Conservation (phyloP, 345 rosid genomes). For the Populus ilicifolia region DNA sequence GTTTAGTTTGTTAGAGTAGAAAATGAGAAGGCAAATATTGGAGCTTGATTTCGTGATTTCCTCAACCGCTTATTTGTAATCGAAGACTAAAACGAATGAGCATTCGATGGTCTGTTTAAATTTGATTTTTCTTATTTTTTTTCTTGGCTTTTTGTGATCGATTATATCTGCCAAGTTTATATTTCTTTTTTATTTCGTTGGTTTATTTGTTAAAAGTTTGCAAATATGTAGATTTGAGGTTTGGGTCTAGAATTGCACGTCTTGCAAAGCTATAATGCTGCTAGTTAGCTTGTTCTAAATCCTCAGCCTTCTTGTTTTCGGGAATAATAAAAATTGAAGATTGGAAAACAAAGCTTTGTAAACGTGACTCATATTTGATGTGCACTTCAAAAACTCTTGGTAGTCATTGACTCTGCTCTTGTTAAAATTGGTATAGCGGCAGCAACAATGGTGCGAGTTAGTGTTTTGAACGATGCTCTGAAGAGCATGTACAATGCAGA, state of each 20-base stretch:
- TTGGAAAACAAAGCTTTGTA: not conserved
- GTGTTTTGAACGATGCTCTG: slow-evolving; percentile 33
- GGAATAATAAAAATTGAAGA: not conserved
- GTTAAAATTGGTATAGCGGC: not conserved
- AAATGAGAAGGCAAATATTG: not conserved
- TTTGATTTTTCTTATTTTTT: not conserved
- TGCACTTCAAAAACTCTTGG: not conserved
- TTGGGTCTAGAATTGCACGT: not conserved
- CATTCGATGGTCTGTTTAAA: not conserved
- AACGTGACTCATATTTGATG: not conserved
- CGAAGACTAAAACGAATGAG: not conserved
- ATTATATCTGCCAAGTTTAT: not conserved
- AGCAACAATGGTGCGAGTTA: slow-evolving; percentile 29
- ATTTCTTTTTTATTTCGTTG: too few species aligned
- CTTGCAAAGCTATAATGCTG: too few species aligned
- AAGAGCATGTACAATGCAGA: slow-evolving; percentile 36
- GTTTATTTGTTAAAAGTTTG: too few species aligned
- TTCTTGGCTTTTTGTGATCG: not conserved
- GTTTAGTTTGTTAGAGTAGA: not conserved
- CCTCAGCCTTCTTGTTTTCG: too few species aligned
- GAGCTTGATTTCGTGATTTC: not conserved
- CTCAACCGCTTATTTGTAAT: not conserved
- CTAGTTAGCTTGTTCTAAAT: not conserved
- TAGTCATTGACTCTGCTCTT: not conserved
- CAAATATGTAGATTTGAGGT: not conserved